Conservation (phyloP, 768 basidiomycete species). For the Clitopilus hobsonii region DNA sequence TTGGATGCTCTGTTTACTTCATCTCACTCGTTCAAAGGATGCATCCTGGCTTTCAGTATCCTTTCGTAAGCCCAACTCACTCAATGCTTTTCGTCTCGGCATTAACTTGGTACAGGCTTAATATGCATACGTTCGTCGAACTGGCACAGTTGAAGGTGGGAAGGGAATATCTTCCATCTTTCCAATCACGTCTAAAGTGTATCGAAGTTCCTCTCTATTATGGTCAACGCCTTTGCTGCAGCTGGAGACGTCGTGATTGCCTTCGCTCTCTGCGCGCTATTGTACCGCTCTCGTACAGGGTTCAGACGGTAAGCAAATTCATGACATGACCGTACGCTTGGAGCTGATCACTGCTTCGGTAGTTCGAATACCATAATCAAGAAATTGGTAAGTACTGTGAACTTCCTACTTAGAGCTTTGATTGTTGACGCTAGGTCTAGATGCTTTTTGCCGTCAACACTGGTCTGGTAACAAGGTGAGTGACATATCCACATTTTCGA, state of each 20-base stretch:
- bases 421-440: constrained; percentile 14
- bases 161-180: neutral
- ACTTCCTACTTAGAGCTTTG: neutral
- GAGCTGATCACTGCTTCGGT: constrained; percentile 1
- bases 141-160: constrained; percentile 31
- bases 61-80: constrained; percentile 25
- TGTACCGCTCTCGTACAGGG: constrained; percentile 43
- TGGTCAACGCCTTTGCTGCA: constrained; percentile 40
- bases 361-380: constrained; percentile 46
- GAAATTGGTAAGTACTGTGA: constrained; percentile 27
- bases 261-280: constrained; percentile 31
- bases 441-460: constrained; percentile 43
- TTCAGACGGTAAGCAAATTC: constrained; percentile 32
- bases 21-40: neutral
- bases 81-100: neutral
- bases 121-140: constrained; percentile 27
- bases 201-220: constrained; percentile 33
- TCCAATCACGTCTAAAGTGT: neutral
- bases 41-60: constrained; percentile 25
- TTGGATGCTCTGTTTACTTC: constrained; percentile 23
- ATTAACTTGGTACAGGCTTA: constrained; percentile 14
- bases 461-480: constrained; percentile 28
- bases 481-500: neutral
- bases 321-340: neutral
- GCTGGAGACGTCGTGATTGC: constrained; percentile 46